Evolutionary conservation across 306 rosid genomes (phyloP).

Genomic region (Senna siamea): DNA sequence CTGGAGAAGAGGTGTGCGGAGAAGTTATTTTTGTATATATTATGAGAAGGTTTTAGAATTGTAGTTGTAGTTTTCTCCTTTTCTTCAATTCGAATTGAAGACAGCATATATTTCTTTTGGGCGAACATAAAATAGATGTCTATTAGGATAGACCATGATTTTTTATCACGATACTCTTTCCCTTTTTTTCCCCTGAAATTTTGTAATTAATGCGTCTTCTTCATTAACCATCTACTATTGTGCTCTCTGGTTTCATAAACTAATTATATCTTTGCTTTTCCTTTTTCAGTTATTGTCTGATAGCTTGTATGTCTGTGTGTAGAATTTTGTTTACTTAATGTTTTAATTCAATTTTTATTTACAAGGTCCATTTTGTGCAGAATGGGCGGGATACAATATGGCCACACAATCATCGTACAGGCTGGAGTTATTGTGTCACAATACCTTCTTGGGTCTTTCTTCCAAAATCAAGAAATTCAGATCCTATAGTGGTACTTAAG

Average conservation of each 20-base stretch:
- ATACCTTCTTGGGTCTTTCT: constrained; percentile 81
- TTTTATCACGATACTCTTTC: not conserved
- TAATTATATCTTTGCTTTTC: constrained; percentile 24
- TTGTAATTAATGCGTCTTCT: constrained; percentile 12
- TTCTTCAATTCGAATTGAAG: constrained; percentile 20
- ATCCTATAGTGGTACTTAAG: constrained; percentile 83
- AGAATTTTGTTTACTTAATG: constrained; percentile 21
- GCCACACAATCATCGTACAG: constrained; percentile 86
- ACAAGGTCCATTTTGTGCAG: constrained; percentile 54
- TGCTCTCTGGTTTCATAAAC: constrained; percentile 30
- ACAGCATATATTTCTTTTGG: constrained; percentile 11
- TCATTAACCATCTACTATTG: constrained; percentile 3
- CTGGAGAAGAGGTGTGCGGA: not conserved
- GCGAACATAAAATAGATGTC: constrained; percentile 14
- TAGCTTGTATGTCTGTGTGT: constrained; percentile 14
- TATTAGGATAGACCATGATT: not conserved
- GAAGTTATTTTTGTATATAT: not conserved
- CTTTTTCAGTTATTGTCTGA: constrained; percentile 13
- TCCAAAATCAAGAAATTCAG: constrained; percentile 83
- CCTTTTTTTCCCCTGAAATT: not conserved
- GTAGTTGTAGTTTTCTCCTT: constrained; percentile 5
- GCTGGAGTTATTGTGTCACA: constrained; percentile 87
- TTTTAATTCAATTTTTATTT: too few species aligned
- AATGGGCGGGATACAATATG: constrained; percentile 78
- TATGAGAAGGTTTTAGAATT: not conserved